Base-by-base conservation (phyloP, 106 monocot genomes). In the Hemerocallis citrina region DNA sequence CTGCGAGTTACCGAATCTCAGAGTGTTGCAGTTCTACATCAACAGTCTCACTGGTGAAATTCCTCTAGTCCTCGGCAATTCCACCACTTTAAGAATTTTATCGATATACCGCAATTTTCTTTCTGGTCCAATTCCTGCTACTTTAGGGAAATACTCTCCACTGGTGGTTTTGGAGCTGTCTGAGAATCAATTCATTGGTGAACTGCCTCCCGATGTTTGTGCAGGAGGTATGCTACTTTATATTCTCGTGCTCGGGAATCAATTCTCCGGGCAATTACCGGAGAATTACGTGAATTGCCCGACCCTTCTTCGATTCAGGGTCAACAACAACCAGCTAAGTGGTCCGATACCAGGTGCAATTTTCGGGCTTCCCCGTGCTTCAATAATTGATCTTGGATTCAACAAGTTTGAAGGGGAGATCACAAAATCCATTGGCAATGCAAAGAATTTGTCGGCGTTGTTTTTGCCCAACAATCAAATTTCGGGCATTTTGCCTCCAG, bases 81-180 rank as follows among this genome's bases (percentile, higher is more conserved):
- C 96, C 2, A 96, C 96, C 11, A 46, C 74, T 3, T 37, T 96
- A 33, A 57, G 21, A 15, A 91, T 83, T 17, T 46, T 96, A 7
- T 96, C 96, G 3, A 3, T 92, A 2, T 95, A 95, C 74, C 50
- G 66, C 36, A 95, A 95, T 32, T 79, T 55, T 24, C 79, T 95
- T 27, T 65, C 89, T 12, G 95, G 95, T 3, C 49, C 72, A 36
- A 32, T 95, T 21, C 95, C 89, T 2, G 45, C 73, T 8, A 67
- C 57, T 4, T 75, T 95, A 5, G 95, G 95, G 12, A 52, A 68
- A 25, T 76, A 63, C 62, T 95, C 95, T 5, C 48, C 70, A 2
- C 63, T 95, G 5, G 45, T 72, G 1, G 83, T 95, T 15, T 58
- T 95, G 13, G 95, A 95, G 71, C 50, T 95, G 30, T 79, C 91